Percentiles rank a stretch among this genome's conserved stretches.
Conservation (phyloP, 2,329 filamentous ascomycete genomes). For the Stagonosporopsis chrysanthemi region DNA sequence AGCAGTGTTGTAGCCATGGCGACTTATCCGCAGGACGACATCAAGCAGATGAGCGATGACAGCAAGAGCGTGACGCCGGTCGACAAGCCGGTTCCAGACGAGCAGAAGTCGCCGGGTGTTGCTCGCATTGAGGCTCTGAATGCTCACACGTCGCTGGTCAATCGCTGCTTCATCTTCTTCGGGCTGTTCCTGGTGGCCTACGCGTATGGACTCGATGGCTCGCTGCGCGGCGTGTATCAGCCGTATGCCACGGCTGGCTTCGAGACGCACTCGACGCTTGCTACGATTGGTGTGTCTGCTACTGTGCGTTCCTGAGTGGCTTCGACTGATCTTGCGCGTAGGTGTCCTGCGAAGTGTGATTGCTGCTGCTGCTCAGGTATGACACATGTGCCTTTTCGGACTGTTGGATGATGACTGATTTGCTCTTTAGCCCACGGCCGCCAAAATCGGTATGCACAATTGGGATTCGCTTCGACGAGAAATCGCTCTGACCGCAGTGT, state of each 20-base stretch:
- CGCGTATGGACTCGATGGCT: slow-evolving; percentile 64
- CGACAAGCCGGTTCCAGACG: slow-evolving; percentile 18
- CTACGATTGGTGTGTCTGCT: slow-evolving; percentile 59
- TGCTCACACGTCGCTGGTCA: slow-evolving; percentile 58
- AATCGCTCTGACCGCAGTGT: slow-evolving; percentile 60
- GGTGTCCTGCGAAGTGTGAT: slow-evolving; percentile 64
- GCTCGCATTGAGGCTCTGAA: slow-evolving; percentile 65
- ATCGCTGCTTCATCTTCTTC: slow-evolving; percentile 66
- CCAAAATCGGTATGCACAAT: slow-evolving; percentile 18
- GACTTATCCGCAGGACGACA: not conserved
- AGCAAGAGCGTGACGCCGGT: slow-evolving; percentile 7
- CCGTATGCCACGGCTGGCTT: slow-evolving; percentile 63
- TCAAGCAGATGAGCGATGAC: slow-evolving; percentile 5
- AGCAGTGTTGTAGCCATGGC: not conserved
- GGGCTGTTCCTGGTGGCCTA: slow-evolving; percentile 70
- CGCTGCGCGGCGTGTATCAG: slow-evolving; percentile 58
- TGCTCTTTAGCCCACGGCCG: not conserved
- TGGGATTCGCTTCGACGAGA: not conserved
- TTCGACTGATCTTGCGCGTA: not conserved
- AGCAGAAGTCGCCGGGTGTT: slow-evolving; percentile 60
- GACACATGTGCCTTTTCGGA: not conserved
- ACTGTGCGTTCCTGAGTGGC: not conserved
- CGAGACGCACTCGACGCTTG: slow-evolving; percentile 62
- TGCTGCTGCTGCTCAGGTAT: slow-evolving; percentile 61
- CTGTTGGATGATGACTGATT: not conserved